phyloP scores from a whole-genome alignment of 164 flowering plant species.

The Tinospora cordifolia region DNA sequence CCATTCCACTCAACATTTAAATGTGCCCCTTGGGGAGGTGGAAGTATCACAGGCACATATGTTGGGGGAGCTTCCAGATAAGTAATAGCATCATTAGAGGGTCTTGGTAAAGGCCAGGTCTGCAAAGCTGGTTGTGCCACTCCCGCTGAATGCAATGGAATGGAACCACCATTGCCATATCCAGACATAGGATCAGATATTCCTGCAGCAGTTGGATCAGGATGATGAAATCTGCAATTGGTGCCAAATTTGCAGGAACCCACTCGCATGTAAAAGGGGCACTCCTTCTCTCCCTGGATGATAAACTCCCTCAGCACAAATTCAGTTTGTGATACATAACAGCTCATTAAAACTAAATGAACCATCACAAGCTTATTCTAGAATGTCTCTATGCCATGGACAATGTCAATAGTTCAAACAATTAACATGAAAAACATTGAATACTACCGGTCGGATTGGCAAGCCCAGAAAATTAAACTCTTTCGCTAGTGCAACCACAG shows the following conservation, averaged over 20 bases:
- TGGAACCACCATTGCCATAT: conserved; percentile 42
- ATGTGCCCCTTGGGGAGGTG: conserved; percentile 45
- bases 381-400: neutral
- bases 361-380: neutral
- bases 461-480: conserved; percentile 77
- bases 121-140: conserved; percentile 31
- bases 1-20: conserved; percentile 64
- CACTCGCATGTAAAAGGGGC: conserved; percentile 80
- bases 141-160: conserved; percentile 29
- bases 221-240: conserved; percentile 90
- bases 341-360: neutral
- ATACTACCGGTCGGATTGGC: conserved; percentile 75
- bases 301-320: conserved; percentile 7
- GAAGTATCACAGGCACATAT: conserved; percentile 39
- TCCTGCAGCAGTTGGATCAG: conserved; percentile 61
- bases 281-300: conserved; percentile 81
- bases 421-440: neutral
- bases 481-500: conserved; percentile 23
- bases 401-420: neutral
- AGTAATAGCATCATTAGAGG: conserved; percentile 43
- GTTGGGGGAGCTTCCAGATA: conserved; percentile 18
- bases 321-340: neutral
- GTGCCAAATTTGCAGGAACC: conserved; percentile 86
- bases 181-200: conserved; percentile 40
- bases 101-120: conserved; percentile 54